Evolutionary conservation across 805 yeast species (phyloP), one percentile per base, ranked within the genome.

Genomic region (Pichia cabralensis): DNA sequence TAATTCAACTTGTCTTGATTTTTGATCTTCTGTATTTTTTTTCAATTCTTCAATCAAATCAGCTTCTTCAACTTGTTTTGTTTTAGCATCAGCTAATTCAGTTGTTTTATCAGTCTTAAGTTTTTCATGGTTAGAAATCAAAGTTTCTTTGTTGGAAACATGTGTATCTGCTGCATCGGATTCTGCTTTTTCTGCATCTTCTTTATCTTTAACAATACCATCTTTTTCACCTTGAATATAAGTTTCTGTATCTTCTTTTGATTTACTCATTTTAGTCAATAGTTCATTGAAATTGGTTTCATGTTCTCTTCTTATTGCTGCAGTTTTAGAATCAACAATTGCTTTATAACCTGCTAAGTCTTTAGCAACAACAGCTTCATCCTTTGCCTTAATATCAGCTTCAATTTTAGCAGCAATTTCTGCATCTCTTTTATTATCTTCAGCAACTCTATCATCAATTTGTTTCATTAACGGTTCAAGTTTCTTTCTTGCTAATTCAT

Each of bases 401-500:
- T 45, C 44, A 13, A 38, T 42, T 38, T 57, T 59, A 22, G 51
- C 48, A 9, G 48, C 47, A 35, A 50, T 52, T 13, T 38, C 47
- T 25, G 55, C 52, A 34, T 57, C 59, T 34, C 48, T 47, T 28
- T 46, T 44, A 18, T 41, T 60, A 41, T 62, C 65, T 28, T 52
- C 44, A 17, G 56, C 55, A 30, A 71, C 78, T 40, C 67, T 66
- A 20, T 63, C 67, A 47, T 71, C 68, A 48, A 72, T 71, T 42
- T 54, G 60, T 29, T 65, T 61, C 47, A 72, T 56, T 25, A 71
- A 66, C 5, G 79, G 79, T 22, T 71, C 69, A 25, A 72, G 74
- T 43, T 77, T 62, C 42, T 59, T 60, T 26, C 69, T 67, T 16
- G 78, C 78, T 47, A 72, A 66, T 33, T 62, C 77, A 44, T 69